Evolutionary conservation across 257 asterid genomes (phyloP), one percentile per base, ranked within the genome.

Genomic region (Cinchona pubescens): DNA sequence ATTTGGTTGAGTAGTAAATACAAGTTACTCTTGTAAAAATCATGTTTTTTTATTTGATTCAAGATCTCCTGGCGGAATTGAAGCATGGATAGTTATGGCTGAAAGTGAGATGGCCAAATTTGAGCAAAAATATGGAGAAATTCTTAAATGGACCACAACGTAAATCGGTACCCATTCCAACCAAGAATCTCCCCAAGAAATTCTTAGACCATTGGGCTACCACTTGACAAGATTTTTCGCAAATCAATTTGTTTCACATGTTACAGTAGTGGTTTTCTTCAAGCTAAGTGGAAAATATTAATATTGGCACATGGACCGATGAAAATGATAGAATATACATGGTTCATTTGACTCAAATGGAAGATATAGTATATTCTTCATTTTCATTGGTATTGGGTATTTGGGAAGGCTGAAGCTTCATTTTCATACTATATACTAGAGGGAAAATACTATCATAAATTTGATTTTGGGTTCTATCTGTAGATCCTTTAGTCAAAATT

Each of bases 1-100:
- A 77, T n/a, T 51, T 87, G 85, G 88, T 79, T 86, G 30, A 79
- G 80, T 34, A 72, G 76, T 10, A n/a, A n/a, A n/a, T n/a, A 84
- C 81, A 0, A 70, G 84, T 29, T 69, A 58, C 45, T 51, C 81
- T n/a, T 2, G 48, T 37, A 82, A 72, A 45, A 68, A 85, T 49
- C 29, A 19, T 1, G 68, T 76, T 35, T 29, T 61, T 16, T 55
- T 85, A 5, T 53, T 79, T 35, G 84, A 85, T 71, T 79, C 84
- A 12, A 72, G 51, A 66, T 59, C 58, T 78, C 69, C n/a, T 49
- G 78, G 82, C 3, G 85, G 83, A 18, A 69, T 83, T 32, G 85
- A 83, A 73, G 85, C 83, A 1, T 83, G 87, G 85, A 58, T 75
- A 4, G 60, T 38, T 23, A 71, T 81, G 87, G 67, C 51, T 1